phyloP scores from a whole-genome alignment of 2,329 filamentous ascomycete genomes.

The Venturia asperata region DNA sequence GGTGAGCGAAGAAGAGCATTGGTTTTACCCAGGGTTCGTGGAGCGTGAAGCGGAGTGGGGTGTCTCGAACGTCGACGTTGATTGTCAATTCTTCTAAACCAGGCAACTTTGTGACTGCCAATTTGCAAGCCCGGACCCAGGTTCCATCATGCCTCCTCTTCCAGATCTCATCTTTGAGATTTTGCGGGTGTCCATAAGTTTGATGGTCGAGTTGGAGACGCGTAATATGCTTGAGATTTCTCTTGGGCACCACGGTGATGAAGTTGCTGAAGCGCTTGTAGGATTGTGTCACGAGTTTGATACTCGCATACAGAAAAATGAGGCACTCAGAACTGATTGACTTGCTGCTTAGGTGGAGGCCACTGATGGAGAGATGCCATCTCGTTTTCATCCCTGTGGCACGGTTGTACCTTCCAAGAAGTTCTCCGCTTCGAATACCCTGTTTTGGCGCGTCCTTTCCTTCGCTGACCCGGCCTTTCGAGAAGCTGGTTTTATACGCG shows the following conservation, averaged over 20 bases:
- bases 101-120: not conserved
- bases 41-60: slow-evolving; percentile 9
- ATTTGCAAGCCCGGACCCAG: not conserved
- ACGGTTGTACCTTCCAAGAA: slow-evolving; percentile 1
- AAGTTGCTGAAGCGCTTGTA: not conserved
- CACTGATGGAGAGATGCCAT: slow-evolving; percentile 12
- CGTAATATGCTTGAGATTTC: not conserved
- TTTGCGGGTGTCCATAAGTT: slow-evolving; percentile 1
- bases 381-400: not conserved
- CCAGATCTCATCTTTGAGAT: slow-evolving; percentile 1
- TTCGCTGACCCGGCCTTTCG: not conserved
- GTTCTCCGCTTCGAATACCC: not conserved
- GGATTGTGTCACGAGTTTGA: slow-evolving; percentile 2
- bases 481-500: not conserved
- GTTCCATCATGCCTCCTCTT: not conserved
- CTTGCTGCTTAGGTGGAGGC: slow-evolving; percentile 1
- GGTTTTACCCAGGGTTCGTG: not conserved
- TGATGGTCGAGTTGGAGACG: slow-evolving; percentile 8
- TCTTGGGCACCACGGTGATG: not conserved
- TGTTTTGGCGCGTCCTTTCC: not conserved
- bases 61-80: slow-evolving; percentile 9
- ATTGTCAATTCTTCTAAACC: not conserved
- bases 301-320: not conserved
- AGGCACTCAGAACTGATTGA: not conserved
- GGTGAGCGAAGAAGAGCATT: not conserved